Base-by-base conservation (phyloP, 148 eudicot genomes). In the Cornus florida region DNA sequence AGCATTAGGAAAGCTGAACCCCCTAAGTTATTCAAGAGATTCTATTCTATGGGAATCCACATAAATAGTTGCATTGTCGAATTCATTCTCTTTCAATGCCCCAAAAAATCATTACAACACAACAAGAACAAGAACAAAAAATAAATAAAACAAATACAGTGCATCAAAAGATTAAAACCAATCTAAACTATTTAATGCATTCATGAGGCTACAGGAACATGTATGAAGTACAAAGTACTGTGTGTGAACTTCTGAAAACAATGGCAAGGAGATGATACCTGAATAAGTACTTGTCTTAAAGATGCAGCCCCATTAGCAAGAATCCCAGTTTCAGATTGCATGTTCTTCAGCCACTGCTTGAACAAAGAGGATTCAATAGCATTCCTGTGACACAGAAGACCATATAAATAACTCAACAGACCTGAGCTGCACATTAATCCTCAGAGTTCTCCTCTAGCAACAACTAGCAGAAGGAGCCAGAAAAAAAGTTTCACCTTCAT, bases 301-400 rank as follows among this genome's bases (percentile, higher is more conserved):
- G 91, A 92, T 89, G 92, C 79, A 39, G 79, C 82, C 70, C 93
- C 97, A 81, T 84, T 86, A 67, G 87, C 87, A 75, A 96, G 81
- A 50, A 92, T 73, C 62, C 99, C 98, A 22, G 82, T 91, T 76
- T 91, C 92, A 13, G 86, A 78, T 85, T 95, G 92, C 82, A 95
- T 85, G 74, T 90, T 96, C 75, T 85, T 92, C 85, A 96, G 83
- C 99, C 99, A 96, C 72, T 89, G 99, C 65, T 92, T 88, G 83
- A 93, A 96, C 88, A 96, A 81, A 31, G 92, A 82, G 22, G 90
- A 93, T 77, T 91, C 98, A 28, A 93, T 84, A 35, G 95, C 99
- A 85, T 81, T 93, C 89, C 99, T 95, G 86, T 69, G 84, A 76
- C 35, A 41, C 50, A 53, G 59, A 48, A 20, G 16, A 53, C 4